Evolutionary conservation across 2,329 filamentous ascomycete species (phyloP).

Genomic region (Diaporthe vaccinii): DNA sequence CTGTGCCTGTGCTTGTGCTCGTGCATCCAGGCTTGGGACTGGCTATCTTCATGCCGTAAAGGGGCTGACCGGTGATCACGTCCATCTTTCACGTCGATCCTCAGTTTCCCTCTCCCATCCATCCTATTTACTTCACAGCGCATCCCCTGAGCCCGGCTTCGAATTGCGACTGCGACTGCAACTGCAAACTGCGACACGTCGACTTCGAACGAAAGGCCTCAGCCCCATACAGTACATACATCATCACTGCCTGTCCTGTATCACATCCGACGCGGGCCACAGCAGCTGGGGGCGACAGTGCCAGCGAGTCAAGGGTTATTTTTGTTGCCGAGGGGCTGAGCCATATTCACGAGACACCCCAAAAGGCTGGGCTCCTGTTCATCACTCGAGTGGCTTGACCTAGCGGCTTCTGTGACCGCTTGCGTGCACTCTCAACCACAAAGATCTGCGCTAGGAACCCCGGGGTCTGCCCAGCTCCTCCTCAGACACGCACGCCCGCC

Average conservation of each 20-base stretch:
- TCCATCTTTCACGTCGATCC: constrained; percentile 18
- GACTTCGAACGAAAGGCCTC: background rate
- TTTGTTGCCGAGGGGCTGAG: constrained; percentile 36
- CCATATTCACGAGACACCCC: constrained; percentile 32
- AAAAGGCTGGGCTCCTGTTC: constrained; percentile 30
- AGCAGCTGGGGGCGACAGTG: background rate
- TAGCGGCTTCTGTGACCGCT: constrained; percentile 22
- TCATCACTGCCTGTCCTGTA: background rate
- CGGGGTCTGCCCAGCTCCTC: constrained; percentile 17
- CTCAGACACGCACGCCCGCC: constrained; percentile 24
- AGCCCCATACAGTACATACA: constrained; percentile 2
- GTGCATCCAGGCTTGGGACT: constrained; percentile 30
- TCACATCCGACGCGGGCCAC: constrained; percentile 22
- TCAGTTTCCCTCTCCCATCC: background rate
- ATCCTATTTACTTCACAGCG: constrained; percentile 20
- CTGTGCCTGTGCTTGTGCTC: constrained; percentile 5
- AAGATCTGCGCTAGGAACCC: constrained; percentile 30
- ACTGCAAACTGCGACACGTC: constrained; percentile 1
- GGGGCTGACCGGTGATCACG: constrained; percentile 26
- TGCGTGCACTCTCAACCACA: constrained; percentile 13
- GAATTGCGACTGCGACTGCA: background rate
- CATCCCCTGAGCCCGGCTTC: constrained; percentile 22
- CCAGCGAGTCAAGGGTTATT: constrained; percentile 19
- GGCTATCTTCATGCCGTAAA: constrained; percentile 30
- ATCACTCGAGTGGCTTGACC: constrained; percentile 32